These are phyloP conservation scores for Apodospora peruviana DNA, from an alignment of 495 filamentous ascomycete species.

Conservation along the genomic window DNA sequence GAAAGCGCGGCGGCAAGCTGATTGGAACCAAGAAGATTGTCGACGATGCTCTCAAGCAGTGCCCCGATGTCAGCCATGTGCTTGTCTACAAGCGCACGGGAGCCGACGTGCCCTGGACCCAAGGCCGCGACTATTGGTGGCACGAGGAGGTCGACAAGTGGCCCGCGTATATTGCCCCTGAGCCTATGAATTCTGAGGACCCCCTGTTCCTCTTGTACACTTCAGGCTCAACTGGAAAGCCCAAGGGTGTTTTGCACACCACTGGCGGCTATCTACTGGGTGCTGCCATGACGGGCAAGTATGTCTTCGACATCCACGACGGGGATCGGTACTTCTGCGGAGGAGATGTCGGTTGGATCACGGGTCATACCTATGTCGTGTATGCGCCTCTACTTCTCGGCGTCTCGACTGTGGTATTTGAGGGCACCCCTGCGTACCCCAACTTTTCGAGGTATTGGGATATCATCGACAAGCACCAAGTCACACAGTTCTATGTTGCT, in stretches of 20 bases:
- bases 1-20: constrained; percentile 93
- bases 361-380: constrained; percentile 98
- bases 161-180: constrained; percentile 82
- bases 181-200: constrained; percentile 85
- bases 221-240: constrained; percentile 95
- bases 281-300: constrained; percentile 90
- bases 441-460: constrained; percentile 99
- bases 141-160: constrained; percentile 96
- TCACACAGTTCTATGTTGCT: constrained; percentile 98
- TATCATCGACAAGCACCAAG: constrained; percentile 87
- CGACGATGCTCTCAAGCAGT: constrained; percentile 95
- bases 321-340: constrained; percentile 93
- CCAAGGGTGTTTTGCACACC: constrained; percentile 98
- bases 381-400: constrained; percentile 92
- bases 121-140: constrained; percentile 93
- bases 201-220: constrained; percentile 98
- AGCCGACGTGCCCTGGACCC: constrained; percentile 83
- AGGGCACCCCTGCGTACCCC: constrained; percentile 96
- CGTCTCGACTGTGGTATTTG: constrained; percentile 95
- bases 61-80: constrained; percentile 78
- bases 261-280: constrained; percentile 92
- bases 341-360: constrained; percentile 99
- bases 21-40: constrained; percentile 99
- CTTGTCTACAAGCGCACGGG: constrained; percentile 96
- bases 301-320: constrained; percentile 97